A percentile compares a stretch with the other conserved stretches of the same genome.
These are phyloP conservation scores for Candida ipomoeae DNA, from an alignment of 805 yeast genomes.

Conservation along the genomic window DNA sequence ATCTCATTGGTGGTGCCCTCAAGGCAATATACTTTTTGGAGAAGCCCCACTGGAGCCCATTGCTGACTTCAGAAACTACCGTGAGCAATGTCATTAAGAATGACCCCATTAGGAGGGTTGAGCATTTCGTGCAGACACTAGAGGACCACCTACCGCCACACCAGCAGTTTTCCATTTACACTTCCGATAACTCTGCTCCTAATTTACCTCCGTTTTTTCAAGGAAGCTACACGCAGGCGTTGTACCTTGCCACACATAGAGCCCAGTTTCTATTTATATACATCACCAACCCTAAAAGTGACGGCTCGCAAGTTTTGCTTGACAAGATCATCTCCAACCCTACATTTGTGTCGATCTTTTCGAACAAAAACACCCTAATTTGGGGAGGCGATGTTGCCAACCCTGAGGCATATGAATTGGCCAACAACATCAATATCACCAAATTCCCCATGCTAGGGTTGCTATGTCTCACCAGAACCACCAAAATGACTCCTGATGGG, in stretches of 20 bases:
- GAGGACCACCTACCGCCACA: conserved; percentile 41
- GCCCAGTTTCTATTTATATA: conserved; percentile 71
- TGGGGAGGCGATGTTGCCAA: conserved; percentile 90
- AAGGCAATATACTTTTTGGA: conserved; percentile 9
- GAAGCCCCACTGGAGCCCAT: conserved; percentile 3
- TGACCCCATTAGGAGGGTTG: conserved; percentile 53
- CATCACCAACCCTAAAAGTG: conserved; percentile 69
- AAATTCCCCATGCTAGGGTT: conserved; percentile 81
- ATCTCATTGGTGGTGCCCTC: conserved; percentile 1
- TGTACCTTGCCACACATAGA: conserved; percentile 63
- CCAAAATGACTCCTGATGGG: conserved; percentile 53
- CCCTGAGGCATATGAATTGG: conserved; percentile 80
- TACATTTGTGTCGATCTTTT: conserved; percentile 40
- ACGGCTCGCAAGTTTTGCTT: conserved; percentile 52
- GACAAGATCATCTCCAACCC: conserved; percentile 50
- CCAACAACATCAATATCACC: conserved; percentile 66
- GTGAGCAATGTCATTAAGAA: conserved; percentile 19
- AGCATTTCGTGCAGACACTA: conserved; percentile 47
- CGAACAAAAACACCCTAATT: conserved; percentile 45
- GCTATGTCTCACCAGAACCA: conserved; percentile 60
- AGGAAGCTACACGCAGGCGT: conserved; percentile 78
- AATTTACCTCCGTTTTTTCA: conserved; percentile 50
- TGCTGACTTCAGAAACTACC: conserved; percentile 10
- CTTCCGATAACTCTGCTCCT: conserved; percentile 5
- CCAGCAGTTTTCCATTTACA: conserved; percentile 14